Percentiles rank a stretch among this genome's conserved stretches.
phyloP scores from a whole-genome alignment of 176 grass and related monocot genomes.

The Musa acuminata region DNA sequence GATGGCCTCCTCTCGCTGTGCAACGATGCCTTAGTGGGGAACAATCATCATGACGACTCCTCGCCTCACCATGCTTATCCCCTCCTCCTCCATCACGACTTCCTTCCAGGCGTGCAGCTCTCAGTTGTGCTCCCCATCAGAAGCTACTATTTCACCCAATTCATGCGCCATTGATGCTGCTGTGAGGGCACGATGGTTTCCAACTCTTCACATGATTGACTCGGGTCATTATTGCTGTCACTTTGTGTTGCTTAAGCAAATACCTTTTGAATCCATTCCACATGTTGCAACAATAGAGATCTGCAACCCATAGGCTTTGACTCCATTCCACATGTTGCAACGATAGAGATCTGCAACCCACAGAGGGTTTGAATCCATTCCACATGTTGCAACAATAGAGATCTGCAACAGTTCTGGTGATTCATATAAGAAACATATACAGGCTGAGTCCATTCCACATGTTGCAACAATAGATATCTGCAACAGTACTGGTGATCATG shows the following conservation, averaged over 20 bases:
- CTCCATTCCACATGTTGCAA: no score
- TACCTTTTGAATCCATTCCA: not conserved
- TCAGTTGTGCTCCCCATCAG: not conserved
- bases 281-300: not conserved
- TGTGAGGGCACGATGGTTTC: not conserved
- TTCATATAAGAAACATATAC: not conserved
- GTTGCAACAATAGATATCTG: not conserved
- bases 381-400: no score
- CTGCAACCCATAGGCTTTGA: not conserved
- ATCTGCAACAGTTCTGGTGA: not conserved
- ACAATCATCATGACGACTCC: no score
- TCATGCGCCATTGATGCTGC: not conserved
- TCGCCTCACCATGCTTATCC: no score
- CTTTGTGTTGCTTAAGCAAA: not conserved
- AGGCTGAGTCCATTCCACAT: not conserved
- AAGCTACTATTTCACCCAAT: not conserved
- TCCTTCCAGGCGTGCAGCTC: not conserved
- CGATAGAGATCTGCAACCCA: not conserved
- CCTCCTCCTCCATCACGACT: not conserved
- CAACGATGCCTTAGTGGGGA: no score
- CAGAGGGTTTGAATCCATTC: not conserved
- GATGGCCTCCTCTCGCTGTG: no score
- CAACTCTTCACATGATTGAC: not conserved
- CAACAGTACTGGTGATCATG: not conserved
- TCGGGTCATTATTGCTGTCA: not conserved